Base-by-base conservation (phyloP, 1,284 basidiomycete species). In the Microbotryum scabiosae region DNA sequence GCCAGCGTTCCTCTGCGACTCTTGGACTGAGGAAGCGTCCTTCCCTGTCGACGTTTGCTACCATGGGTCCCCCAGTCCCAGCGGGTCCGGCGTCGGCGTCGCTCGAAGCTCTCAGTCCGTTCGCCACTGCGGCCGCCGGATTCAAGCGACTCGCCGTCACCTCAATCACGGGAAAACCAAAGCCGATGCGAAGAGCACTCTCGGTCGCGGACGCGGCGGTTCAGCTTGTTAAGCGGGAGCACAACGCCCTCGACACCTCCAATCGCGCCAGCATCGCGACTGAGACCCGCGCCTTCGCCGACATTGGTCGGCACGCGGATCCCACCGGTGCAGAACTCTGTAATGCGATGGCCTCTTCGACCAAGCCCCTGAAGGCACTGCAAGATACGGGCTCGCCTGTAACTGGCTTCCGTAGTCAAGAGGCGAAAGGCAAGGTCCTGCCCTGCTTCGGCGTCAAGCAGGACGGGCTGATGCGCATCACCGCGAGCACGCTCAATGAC, bases 401-500 rank as follows among this genome's bases (percentile, higher is more conserved):
- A 62, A 83, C 84, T 57, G 85, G 89, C 0, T 93, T 93, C 73
- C 87, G 91, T n/a, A 88, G 90, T 70, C 90, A 91, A 70, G 92
- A 97, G 75, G 83, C 87, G 26, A 81, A 86, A 65, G 91, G 92
- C 51, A 98, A 98, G 78, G 82, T 94, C 62, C 75, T 99, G 58
- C 93, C 94, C 21, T 98, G 94, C 76, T 87, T 91, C 73, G 84
- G 85, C 57, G 92, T 96, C 59, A 85, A 86, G 59, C 90, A 97
- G 69, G 94, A 99, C 71, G 93, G 94, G 2, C 75, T 99, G 54
- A 94, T 97, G 85, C 83, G 94, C 65, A 90, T 99, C 66, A 85
- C 82, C 30, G 77, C 82, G 21, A 76, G 83, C 63, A 97, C 92
- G 66, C 75, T 93, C 71, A 81, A 90, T 68, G 78, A 80, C 23